Evolutionary conservation across 2,329 filamentous ascomycete species (phyloP).

Genomic region (Amauroascus verrucosus): DNA sequence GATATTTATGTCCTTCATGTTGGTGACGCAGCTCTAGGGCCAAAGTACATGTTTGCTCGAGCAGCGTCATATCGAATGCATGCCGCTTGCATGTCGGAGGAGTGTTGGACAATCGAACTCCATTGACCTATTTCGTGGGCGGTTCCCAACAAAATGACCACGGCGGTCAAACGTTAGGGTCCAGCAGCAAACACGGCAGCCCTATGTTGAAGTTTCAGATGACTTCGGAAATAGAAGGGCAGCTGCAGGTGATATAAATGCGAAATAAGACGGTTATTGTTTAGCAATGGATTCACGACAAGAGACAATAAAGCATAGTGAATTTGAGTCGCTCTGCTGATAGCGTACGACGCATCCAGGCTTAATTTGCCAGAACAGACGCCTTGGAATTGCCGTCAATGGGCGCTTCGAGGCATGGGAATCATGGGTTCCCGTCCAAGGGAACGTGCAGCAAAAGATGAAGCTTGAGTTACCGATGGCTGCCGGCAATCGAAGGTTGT

Average conservation of each 20-base stretch:
- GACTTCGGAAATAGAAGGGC: neutral
- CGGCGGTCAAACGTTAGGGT: slow-evolving; percentile 2
- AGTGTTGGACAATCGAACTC: neutral
- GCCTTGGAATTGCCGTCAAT: neutral
- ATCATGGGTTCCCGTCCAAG: neutral
- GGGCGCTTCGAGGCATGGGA: neutral
- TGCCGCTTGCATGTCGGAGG: neutral
- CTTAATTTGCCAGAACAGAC: neutral
- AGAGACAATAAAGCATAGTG: neutral
- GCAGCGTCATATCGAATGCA: neutral
- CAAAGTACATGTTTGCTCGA: slow-evolving; percentile 3
- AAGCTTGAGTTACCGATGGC: neutral
- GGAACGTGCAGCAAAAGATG: neutral
- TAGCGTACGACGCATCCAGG: neutral
- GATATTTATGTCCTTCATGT: slow-evolving; percentile 4
- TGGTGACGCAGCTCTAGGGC: neutral
- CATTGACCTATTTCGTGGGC: neutral
- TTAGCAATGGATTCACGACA: neutral
- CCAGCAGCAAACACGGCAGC: slow-evolving; percentile 10
- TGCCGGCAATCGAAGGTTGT: neutral
- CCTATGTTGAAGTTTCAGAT: neutral
- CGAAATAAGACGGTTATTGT: neutral
- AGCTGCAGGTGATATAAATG: neutral
- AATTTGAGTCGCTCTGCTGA: neutral
- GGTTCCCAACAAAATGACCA: neutral